A percentile compares a stretch with the other conserved stretches of the same genome.
Conservation (phyloP, 768 basidiomycete species). For the Sporobolomyces phaffii region DNA sequence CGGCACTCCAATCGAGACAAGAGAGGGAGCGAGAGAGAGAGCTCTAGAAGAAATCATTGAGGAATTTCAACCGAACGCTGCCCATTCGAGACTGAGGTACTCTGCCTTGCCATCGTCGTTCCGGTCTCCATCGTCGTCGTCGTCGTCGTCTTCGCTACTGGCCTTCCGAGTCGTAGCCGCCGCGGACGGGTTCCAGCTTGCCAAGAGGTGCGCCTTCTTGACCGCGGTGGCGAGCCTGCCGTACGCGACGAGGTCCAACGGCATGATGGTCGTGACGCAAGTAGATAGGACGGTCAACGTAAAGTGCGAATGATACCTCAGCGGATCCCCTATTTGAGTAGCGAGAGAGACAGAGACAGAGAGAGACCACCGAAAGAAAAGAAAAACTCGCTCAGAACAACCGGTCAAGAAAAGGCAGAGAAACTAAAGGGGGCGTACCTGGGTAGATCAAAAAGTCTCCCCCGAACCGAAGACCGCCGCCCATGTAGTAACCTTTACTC, state of each 20-base stretch:
- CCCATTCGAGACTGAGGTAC: constrained; percentile 82
- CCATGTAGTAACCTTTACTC: constrained; percentile 79
- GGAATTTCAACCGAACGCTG: constrained; percentile 65
- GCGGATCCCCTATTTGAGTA: constrained; percentile 65
- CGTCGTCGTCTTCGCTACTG: too few species aligned
- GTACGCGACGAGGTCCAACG: constrained; percentile 93
- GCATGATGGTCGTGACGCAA: constrained; percentile 57
- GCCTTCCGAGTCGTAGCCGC: too few species aligned
- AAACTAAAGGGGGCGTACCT: constrained; percentile 52
- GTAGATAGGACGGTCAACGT: constrained; percentile 72
- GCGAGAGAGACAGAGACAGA: background rate
- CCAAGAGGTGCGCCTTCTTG: constrained; percentile 89
- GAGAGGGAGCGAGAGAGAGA: too few species aligned
- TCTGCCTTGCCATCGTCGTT: constrained; percentile 54
- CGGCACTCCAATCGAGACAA: too few species aligned
- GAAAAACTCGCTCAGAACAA: too few species aligned
- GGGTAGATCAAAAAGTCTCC: constrained; percentile 96
- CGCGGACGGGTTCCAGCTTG: constrained; percentile 79
- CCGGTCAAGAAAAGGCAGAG: background rate
- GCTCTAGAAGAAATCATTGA: too few species aligned
- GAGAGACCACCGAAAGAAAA: too few species aligned
- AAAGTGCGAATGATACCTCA: constrained; percentile 96
- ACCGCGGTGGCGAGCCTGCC: constrained; percentile 93
- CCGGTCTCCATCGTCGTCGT: constrained; percentile 40
- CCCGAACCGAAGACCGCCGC: constrained; percentile 86